Evolutionary conservation across 1,284 basidiomycete genomes (phyloP).

Genomic region (Heterobasidion parviporum): DNA sequence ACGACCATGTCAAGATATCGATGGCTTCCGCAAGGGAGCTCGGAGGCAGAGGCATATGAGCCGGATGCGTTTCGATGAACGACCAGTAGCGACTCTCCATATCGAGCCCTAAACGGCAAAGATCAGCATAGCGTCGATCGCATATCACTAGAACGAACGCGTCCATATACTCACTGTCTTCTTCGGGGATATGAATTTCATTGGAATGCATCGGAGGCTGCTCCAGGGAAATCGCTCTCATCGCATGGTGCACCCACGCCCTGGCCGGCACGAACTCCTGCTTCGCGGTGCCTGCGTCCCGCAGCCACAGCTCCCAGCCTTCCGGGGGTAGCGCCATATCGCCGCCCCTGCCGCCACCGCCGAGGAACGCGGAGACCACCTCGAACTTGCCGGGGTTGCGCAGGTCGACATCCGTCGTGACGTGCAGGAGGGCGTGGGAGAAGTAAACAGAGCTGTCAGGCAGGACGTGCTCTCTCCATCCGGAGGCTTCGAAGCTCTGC

Average conservation of each 20-base stretch:
- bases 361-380: slow-evolving; percentile 41
- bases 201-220: slow-evolving; percentile 21
- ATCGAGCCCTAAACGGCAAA: slow-evolving; percentile 40
- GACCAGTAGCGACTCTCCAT: slow-evolving; percentile 71
- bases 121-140: neutral
- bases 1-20: slow-evolving; percentile 67
- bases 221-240: slow-evolving; percentile 41
- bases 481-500: slow-evolving; percentile 24
- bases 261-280: slow-evolving; percentile 30
- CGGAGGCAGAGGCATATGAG: slow-evolving; percentile 45
- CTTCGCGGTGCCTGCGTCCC: slow-evolving; percentile 25
- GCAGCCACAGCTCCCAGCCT: slow-evolving; percentile 49
- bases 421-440: slow-evolving; percentile 44
- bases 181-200: slow-evolving; percentile 17
- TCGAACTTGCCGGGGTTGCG: slow-evolving; percentile 39
- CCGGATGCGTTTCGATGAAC: slow-evolving; percentile 67
- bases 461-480: slow-evolving; percentile 62
- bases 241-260: slow-evolving; percentile 60
- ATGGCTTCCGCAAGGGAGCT: slow-evolving; percentile 55
- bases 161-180: slow-evolving; percentile 44
- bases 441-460: slow-evolving; percentile 65
- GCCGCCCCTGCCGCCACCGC: slow-evolving; percentile 23
- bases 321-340: slow-evolving; percentile 22
- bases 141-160: neutral
- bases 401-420: slow-evolving; percentile 61